Percentiles rank a stretch among this genome's conserved stretches.
These are phyloP conservation scores for Nicotiana undulata DNA, from an alignment of 257 asterid genomes.

Conservation along the genomic window DNA sequence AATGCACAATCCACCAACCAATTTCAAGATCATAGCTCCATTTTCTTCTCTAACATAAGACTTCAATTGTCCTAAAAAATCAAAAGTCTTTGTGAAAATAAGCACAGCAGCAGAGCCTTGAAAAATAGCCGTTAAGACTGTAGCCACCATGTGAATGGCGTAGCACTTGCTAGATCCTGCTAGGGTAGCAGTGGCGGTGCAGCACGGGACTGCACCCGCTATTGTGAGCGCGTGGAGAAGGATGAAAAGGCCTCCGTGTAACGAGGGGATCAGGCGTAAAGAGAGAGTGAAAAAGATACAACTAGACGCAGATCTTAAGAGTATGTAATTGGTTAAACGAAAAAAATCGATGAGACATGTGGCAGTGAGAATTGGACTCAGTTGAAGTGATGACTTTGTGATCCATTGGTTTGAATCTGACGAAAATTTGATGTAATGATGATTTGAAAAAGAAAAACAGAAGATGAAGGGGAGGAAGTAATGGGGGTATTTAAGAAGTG, in stretches of 20 bases:
- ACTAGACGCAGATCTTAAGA: constrained; percentile 64
- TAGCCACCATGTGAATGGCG: constrained; percentile 31
- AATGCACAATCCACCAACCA: constrained; percentile 29
- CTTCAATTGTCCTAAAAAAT: constrained; percentile 17
- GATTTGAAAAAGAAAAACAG: background rate
- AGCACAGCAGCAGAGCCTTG: constrained; percentile 37
- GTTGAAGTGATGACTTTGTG: background rate
- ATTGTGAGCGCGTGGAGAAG: constrained; percentile 74
- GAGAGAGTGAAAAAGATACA: constrained; percentile 77
- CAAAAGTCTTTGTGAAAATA: constrained; percentile 20
- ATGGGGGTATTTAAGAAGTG: constrained; percentile 10
- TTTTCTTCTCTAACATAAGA: constrained; percentile 25
- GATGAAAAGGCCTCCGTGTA: constrained; percentile 46
- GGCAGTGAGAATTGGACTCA: constrained; percentile 13
- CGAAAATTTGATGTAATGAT: background rate
- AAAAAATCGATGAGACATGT: constrained; percentile 48
- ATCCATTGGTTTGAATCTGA: constrained; percentile 16
- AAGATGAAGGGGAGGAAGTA: background rate
- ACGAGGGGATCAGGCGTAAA: constrained; percentile 66
- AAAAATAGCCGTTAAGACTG: constrained; percentile 31
- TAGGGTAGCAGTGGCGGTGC: constrained; percentile 22
- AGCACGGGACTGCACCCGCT: constrained; percentile 52
- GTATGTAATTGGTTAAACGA: constrained; percentile 43
- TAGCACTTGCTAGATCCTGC: constrained; percentile 21
- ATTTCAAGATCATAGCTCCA: constrained; percentile 24